Conservation (phyloP, 164 flowering plant genomes). For the Cinnamomum chago region DNA sequence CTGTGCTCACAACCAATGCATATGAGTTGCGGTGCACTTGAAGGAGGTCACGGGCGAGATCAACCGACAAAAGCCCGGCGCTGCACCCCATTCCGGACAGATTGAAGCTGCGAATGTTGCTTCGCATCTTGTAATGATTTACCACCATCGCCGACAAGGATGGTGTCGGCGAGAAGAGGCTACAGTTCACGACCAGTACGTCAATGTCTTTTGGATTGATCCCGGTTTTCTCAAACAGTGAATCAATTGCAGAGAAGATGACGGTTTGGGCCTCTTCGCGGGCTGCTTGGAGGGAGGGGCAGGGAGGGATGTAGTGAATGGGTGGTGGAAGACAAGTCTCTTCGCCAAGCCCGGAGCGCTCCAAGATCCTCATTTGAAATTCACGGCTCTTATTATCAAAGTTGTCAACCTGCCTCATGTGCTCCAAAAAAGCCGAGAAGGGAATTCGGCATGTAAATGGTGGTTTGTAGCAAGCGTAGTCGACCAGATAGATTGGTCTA, state of each 20-base stretch:
- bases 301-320: conserved; percentile 7
- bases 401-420: neutral
- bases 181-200: conserved; percentile 29
- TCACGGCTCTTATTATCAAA: conserved; percentile 4
- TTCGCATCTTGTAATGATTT: conserved; percentile 34
- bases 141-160: conserved; percentile 37
- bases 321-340: conserved; percentile 8
- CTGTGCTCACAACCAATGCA: conserved; percentile 23
- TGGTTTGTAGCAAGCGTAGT: conserved; percentile 36
- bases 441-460: conserved; percentile 30
- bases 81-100: conserved; percentile 43
- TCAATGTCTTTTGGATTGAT: conserved; percentile 35
- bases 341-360: conserved; percentile 20
- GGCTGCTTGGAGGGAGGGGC: conserved; percentile 4
- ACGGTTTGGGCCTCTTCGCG: conserved; percentile 7
- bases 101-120: conserved; percentile 32
- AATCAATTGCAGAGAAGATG: conserved; percentile 24
- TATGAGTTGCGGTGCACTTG: conserved; percentile 19
- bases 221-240: conserved; percentile 22
- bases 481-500: conserved; percentile 31
- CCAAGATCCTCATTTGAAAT: conserved; percentile 14
- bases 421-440: conserved; percentile 32
- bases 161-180: no score
- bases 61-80: conserved; percentile 32
- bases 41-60: conserved; percentile 31